Conservation (phyloP, 257 asterid genomes). For the Solanum sitiens region DNA sequence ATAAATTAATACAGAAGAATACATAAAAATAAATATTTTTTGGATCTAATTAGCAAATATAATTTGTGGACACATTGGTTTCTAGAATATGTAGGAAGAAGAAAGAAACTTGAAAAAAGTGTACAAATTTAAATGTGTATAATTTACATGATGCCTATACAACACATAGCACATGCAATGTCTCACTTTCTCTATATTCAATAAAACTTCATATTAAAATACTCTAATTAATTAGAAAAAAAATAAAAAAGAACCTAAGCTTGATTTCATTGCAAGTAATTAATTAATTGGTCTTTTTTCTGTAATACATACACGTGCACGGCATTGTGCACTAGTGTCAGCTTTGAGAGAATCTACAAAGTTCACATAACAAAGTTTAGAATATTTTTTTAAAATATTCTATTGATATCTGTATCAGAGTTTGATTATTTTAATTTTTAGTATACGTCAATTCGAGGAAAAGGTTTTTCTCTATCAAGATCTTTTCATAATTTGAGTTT, state of each 20-base stretch:
- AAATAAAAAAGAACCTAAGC: neutral
- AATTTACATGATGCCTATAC: neutral
- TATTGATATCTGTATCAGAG: fast-evolving
- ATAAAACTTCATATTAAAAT: neutral
- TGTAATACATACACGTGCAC: neutral
- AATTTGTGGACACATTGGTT: neutral
- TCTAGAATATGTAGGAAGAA: neutral
- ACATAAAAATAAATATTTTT: no score
- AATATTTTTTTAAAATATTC: neutral
- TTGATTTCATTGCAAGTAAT: neutral
- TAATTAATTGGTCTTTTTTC: neutral
- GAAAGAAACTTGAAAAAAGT: neutral
- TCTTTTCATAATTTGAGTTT: no score
- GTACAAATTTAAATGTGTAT: neutral
- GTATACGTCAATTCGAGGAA: no score
- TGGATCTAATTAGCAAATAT: neutral
- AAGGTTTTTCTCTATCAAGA: fast-evolving
- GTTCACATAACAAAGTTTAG: neutral
- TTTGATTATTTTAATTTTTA: no score
- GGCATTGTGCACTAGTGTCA: neutral
- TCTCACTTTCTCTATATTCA: neutral
- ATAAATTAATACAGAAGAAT: no score
- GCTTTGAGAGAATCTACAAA: neutral
- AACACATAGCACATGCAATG: neutral
- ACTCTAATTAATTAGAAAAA: neutral